Evolutionary conservation across 495 filamentous ascomycete species (phyloP).

Genomic region (Parathielavia hyrcaniae): DNA sequence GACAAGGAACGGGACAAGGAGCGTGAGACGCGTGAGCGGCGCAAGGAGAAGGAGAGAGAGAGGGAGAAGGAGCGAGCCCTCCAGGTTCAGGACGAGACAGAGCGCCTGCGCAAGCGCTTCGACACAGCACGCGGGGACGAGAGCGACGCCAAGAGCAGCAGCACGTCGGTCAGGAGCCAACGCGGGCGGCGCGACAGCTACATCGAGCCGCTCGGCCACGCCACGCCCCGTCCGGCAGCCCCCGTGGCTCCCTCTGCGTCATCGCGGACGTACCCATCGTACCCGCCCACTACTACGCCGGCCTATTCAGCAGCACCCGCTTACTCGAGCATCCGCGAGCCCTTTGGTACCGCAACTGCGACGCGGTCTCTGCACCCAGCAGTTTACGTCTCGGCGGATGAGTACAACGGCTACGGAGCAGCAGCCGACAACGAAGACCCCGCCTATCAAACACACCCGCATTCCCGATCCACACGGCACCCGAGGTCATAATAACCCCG

Average conservation of each 20-base stretch:
- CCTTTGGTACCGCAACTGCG: neutral
- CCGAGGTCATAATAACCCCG: slow-evolving; percentile 5
- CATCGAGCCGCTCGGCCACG: slow-evolving; percentile 33
- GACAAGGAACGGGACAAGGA: slow-evolving; percentile 20
- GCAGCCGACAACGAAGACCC: slow-evolving; percentile 21
- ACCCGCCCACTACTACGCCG: slow-evolving; percentile 17
- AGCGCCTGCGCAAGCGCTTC: slow-evolving; percentile 30
- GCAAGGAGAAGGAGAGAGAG: slow-evolving; percentile 16
- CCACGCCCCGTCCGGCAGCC: slow-evolving; percentile 24
- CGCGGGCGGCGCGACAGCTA: slow-evolving; percentile 31
- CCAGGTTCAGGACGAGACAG: slow-evolving; percentile 19
- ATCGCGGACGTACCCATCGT: slow-evolving; percentile 6
- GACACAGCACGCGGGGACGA: slow-evolving; percentile 23
- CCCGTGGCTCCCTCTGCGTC: slow-evolving; percentile 20
- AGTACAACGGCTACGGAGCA: slow-evolving; percentile 12
- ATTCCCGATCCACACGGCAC: slow-evolving; percentile 14
- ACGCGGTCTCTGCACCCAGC: slow-evolving; percentile 25
- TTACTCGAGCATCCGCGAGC: slow-evolving; percentile 24
- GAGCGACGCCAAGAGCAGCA: slow-evolving; percentile 31
- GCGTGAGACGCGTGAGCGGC: slow-evolving; percentile 15
- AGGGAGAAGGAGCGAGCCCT: slow-evolving; percentile 10
- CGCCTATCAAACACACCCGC: slow-evolving; percentile 18
- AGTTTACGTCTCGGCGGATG: slow-evolving; percentile 22
- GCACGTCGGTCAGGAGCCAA: slow-evolving; percentile 19
- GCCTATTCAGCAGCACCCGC: slow-evolving; percentile 17